Evolutionary conservation across 2,329 filamentous ascomycete species (phyloP), one percentile per base, ranked within the genome.

Genomic region (Xylaria sp.): DNA sequence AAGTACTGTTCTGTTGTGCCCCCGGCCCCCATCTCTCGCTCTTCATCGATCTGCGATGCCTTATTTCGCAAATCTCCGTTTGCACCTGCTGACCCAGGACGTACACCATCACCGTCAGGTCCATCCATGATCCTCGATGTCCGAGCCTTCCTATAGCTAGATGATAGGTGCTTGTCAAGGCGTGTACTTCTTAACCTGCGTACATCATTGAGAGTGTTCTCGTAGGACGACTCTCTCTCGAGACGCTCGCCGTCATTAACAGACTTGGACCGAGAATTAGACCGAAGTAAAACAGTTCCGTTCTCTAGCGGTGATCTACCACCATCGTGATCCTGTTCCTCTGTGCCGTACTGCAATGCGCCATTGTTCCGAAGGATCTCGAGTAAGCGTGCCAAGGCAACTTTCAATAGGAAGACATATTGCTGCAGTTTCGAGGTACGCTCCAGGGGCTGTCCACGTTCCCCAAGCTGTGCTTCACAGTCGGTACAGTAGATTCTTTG

Each of bases 121-220:
- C 93, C 94, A 79, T 98, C 94, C 80, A 99, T 94, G 68, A 99
- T 94, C 64, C 94, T 89, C 9, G 96, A 98, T 32, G 93, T 94
- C 74, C 96, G 89, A 58, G 95, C 93, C 76, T 94, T 96, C 78
- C 93, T 92, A 79, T 95, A 94, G 60, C 94, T 98, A 25, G 94
- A 97, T 44, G 95, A 98, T 52, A 99, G 84, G 76, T 97, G 94
- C 78, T 97, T 95, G 77, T 99, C 95, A 78, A 98, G 91, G 37
- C 96, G 91, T 25, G 95, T 98, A 70, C 96, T 98, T 73, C 95
- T 90, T 68, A 99, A 83, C 71, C 96, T 89, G 76, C 94, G 91
- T 78, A 99, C 96, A 81, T 99, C 96, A 74, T 96, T 97, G 74
- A 99, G 90, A 56, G 95, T 97, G 82, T 94, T 97, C 83, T 98